Evolutionary conservation across 23 red algal genomes (phyloP).

Genomic region (Gracilaria domingensis): DNA sequence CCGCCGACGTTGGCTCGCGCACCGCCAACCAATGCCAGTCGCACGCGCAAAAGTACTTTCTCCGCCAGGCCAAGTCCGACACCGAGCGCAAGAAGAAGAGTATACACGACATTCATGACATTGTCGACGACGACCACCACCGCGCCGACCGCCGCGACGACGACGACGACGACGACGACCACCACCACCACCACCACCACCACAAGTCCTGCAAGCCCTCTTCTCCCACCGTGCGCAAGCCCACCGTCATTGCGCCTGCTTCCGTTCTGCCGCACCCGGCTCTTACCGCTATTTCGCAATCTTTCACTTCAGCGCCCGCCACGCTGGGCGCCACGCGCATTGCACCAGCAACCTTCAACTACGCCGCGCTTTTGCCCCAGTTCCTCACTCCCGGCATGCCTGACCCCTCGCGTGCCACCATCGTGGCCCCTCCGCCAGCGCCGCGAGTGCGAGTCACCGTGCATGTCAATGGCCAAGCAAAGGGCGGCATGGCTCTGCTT

Average conservation of each 20-base stretch:
- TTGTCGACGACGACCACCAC: neutral
- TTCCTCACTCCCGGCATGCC: constrained; percentile 16
- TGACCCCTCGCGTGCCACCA: constrained; percentile 22
- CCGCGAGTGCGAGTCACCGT: constrained; percentile 71
- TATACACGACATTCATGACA: constrained; percentile 74
- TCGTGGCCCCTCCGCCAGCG: constrained; percentile 33
- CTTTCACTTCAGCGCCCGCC: neutral
- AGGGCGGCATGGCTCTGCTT: constrained; percentile 63
- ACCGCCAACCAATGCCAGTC: constrained; percentile 93
- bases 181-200: no score
- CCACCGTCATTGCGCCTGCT: constrained; percentile 20
- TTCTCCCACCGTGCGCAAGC: neutral
- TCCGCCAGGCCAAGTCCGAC: constrained; percentile 61
- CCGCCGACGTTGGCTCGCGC: constrained; percentile 84
- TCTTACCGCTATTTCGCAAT: neutral
- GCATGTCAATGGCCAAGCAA: constrained; percentile 62
- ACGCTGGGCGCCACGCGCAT: neutral
- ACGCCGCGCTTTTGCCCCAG: constrained; percentile 40
- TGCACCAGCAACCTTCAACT: constrained; percentile 13
- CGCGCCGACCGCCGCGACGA: no score
- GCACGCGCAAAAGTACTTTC: constrained; percentile 97
- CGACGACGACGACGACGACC: no score
- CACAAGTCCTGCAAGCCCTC: neutral
- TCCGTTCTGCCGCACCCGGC: neutral
- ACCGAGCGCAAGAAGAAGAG: constrained; percentile 68